phyloP scores from a whole-genome alignment of 208 protist genomes.

The Leishmania martiniquensis region DNA sequence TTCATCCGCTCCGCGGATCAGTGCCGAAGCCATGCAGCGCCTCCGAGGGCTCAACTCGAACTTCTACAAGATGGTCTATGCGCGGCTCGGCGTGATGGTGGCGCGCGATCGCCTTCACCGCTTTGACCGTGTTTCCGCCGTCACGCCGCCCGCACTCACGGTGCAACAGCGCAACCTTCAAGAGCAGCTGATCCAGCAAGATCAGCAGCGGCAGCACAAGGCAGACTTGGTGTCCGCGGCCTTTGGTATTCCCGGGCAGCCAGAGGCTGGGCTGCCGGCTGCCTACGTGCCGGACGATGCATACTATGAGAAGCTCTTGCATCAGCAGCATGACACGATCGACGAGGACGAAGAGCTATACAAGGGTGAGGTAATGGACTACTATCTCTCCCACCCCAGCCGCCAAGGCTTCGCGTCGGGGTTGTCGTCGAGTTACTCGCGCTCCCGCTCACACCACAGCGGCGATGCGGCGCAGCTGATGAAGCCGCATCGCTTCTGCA shows the following conservation, averaged over 20 bases:
- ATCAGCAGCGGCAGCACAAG: conserved; percentile 31
- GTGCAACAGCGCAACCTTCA: conserved; percentile 56
- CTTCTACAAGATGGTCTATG: conserved; percentile 87
- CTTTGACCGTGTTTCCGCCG: conserved; percentile 41
- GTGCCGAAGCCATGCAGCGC: conserved; percentile 18
- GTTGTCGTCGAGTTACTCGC: not conserved
- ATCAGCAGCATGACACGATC: conserved; percentile 65
- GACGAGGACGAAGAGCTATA: conserved; percentile 88
- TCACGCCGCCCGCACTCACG: conserved; percentile 55
- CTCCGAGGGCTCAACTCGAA: conserved; percentile 46
- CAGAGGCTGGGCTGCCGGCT: conserved; percentile 47
- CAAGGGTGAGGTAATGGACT: conserved; percentile 85
- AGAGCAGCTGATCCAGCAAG: conserved; percentile 39
- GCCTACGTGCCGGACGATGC: conserved; percentile 76
- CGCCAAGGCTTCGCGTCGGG: not conserved
- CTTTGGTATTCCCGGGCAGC: conserved; percentile 11
- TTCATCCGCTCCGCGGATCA: conserved; percentile 4
- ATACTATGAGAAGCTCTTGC: conserved; percentile 72
- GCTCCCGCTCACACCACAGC: conserved; percentile 19
- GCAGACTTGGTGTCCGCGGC: conserved; percentile 17
- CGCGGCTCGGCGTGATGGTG: conserved; percentile 76
- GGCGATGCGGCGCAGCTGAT: conserved; percentile 40
- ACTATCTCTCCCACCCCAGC: conserved; percentile 60
- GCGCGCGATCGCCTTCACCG: conserved; percentile 63
- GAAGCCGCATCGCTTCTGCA: conserved; percentile 99